Evolutionary conservation across 345 rosid species (phyloP).

Genomic region (Moringa oleifera): DNA sequence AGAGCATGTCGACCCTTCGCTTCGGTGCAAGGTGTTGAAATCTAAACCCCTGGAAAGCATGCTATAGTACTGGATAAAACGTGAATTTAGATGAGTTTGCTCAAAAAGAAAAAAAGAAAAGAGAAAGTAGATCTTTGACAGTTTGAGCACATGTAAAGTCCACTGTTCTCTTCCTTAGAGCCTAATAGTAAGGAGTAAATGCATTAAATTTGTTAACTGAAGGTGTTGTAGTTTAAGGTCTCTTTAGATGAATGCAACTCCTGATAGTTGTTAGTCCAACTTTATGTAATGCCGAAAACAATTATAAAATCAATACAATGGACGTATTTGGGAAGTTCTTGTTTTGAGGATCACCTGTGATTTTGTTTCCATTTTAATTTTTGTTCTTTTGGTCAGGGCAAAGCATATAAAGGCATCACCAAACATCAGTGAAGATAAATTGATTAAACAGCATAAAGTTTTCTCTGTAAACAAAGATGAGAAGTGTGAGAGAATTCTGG

Average conservation of each 20-base stretch:
- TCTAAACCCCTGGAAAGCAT: conserved; percentile 2
- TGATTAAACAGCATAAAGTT: conserved; percentile 28
- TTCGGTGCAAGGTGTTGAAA: conserved; percentile 73
- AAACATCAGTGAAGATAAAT: conserved; percentile 37
- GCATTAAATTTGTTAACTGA: background rate
- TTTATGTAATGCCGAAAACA: too few species aligned
- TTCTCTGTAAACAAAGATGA: conserved; percentile 34
- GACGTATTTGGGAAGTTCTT: background rate
- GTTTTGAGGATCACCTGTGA: background rate
- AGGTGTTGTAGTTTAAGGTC: background rate
- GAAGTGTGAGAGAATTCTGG: conserved; percentile 38
- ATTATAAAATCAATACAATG: too few species aligned
- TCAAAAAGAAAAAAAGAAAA: too few species aligned
- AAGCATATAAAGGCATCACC: conserved; percentile 77
- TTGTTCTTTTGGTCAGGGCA: conserved; percentile 45
- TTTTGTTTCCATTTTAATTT: conserved; percentile 5
- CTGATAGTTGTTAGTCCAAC: background rate
- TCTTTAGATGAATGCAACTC: background rate
- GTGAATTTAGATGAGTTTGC: too few species aligned
- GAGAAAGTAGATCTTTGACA: background rate
- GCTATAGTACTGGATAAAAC: background rate
- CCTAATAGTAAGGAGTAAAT: background rate
- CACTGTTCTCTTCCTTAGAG: background rate
- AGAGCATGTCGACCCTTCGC: conserved; percentile 82
- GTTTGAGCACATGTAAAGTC: background rate